Conservation (phyloP, 1,139 yeast species). For the Candida frijolesensis region DNA sequence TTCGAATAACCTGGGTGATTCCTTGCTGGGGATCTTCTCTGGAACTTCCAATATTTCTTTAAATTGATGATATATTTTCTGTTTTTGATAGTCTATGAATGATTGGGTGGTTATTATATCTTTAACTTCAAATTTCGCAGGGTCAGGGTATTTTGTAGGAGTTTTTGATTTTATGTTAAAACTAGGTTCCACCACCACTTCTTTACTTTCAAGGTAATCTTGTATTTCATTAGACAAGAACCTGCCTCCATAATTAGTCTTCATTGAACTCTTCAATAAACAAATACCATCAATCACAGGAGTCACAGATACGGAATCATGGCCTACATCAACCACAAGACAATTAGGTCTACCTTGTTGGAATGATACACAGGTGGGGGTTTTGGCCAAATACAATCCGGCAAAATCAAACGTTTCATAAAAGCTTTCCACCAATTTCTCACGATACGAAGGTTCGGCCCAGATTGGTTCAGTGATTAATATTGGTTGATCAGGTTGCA, state of each 20-base stretch:
- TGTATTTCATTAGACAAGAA: conserved; percentile 52
- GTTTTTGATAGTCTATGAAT: conserved; percentile 38
- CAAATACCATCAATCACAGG: conserved; percentile 96
- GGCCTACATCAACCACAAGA: conserved; percentile 90
- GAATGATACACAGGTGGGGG: conserved; percentile 89
- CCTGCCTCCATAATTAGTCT: conserved; percentile 68
- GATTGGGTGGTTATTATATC: conserved; percentile 39
- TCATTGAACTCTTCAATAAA: conserved; percentile 67
- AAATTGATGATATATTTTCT: conserved; percentile 54
- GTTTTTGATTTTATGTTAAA: conserved; percentile 37
- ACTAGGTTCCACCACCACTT: conserved; percentile 19
- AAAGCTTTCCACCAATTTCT: conserved; percentile 71
- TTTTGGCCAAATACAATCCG: conserved; percentile 82
- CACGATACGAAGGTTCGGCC: conserved; percentile 72
- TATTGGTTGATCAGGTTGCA: conserved; percentile 71
- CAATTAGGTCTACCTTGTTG: conserved; percentile 95
- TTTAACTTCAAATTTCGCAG: conserved; percentile 31
- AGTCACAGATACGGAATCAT: conserved; percentile 78
- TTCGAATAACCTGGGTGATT: conserved; percentile 60
- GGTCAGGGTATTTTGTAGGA: conserved; percentile 37
- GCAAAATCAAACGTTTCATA: conserved; percentile 77
- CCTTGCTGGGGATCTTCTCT: conserved; percentile 31
- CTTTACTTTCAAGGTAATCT: conserved; percentile 22
- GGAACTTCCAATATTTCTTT: conserved; percentile 67
- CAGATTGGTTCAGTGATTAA: conserved; percentile 85